These are phyloP conservation scores for Ilyonectria robusta DNA, from an alignment of 2,329 filamentous ascomycete genomes.

Conservation along the genomic window DNA sequence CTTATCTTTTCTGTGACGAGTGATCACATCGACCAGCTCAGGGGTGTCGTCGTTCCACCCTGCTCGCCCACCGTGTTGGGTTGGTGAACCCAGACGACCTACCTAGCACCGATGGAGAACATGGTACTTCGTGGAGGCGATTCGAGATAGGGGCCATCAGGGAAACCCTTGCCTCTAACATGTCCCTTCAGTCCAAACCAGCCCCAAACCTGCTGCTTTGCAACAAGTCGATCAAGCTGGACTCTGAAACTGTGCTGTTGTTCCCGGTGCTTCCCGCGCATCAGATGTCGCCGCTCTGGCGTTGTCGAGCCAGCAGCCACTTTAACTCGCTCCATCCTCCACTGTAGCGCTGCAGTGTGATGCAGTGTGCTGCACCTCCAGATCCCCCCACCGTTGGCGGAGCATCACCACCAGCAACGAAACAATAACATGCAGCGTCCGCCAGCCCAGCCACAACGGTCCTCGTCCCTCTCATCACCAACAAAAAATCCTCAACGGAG, in stretches of 20 bases:
- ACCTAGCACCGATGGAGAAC: background rate
- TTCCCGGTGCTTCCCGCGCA: slow-evolving; percentile 16
- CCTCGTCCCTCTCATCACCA: slow-evolving; percentile 17
- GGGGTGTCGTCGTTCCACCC: slow-evolving; percentile 25
- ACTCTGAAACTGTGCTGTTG: background rate
- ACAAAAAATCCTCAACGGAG: slow-evolving; percentile 3
- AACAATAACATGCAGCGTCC: slow-evolving; percentile 26
- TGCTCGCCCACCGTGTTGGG: background rate
- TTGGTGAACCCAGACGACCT: background rate
- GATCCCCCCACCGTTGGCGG: slow-evolving; percentile 26
- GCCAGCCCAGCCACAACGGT: slow-evolving; percentile 31
- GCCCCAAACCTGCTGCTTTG: slow-evolving; percentile 8
- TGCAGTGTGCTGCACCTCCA: background rate
- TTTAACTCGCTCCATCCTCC: slow-evolving; percentile 5
- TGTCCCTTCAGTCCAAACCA: slow-evolving; percentile 5
- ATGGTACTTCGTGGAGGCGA: slow-evolving; percentile 3
- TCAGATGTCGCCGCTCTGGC: background rate
- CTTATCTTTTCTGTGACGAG: background rate
- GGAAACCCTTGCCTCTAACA: slow-evolving; percentile 12
- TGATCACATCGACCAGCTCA: slow-evolving; percentile 22
- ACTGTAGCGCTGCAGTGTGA: background rate
- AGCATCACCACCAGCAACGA: slow-evolving; percentile 23
- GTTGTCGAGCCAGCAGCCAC: slow-evolving; percentile 41
- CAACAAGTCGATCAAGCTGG: too few relatives aligned
- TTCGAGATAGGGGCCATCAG: slow-evolving; percentile 20